A percentile compares a stretch with the other conserved stretches of the same genome.
These are phyloP conservation scores for Parastagonospora nodorum DNA, from an alignment of 2,329 filamentous ascomycete species.

Conservation along the genomic window DNA sequence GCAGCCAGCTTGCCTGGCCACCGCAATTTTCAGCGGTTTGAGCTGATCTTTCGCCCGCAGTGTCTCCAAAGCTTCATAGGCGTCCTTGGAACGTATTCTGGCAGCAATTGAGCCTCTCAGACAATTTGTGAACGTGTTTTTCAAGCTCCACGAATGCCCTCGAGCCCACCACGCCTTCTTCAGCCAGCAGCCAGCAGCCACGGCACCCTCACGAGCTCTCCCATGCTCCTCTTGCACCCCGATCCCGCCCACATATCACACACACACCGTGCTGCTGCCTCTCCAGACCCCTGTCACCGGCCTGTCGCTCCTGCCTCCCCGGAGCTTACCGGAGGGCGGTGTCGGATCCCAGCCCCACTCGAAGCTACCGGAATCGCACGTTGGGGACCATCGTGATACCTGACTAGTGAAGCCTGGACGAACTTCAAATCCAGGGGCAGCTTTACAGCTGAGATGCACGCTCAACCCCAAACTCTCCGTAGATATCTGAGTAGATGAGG, in stretches of 20 bases:
- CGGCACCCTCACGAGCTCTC: neutral
- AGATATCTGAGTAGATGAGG: conserved; percentile 7
- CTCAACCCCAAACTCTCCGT: conserved; percentile 5
- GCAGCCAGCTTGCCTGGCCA: neutral
- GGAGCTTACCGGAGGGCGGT: conserved; percentile 8
- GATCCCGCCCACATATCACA: neutral
- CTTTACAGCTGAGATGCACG: conserved; percentile 25
- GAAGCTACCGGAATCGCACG: neutral
- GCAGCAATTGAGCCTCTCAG: neutral
- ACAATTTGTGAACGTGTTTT: neutral
- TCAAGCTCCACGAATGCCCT: neutral
- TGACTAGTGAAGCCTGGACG: conserved; percentile 11
- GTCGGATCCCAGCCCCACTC: conserved; percentile 8
- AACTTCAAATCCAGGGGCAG: conserved; percentile 16
- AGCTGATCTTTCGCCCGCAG: too few species aligned
- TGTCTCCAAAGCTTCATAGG: too few species aligned
- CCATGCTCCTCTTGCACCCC: neutral
- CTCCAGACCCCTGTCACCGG: neutral
- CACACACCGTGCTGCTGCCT: neutral
- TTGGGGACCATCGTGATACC: neutral
- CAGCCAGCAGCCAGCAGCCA: neutral
- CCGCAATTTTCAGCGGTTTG: too few species aligned
- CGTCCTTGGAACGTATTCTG: neutral
- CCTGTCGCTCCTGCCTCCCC: conserved; percentile 6
- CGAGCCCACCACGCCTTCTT: neutral